phyloP scores from a whole-genome alignment of 495 filamentous ascomycete genomes.

The Rhypophila decipiens region DNA sequence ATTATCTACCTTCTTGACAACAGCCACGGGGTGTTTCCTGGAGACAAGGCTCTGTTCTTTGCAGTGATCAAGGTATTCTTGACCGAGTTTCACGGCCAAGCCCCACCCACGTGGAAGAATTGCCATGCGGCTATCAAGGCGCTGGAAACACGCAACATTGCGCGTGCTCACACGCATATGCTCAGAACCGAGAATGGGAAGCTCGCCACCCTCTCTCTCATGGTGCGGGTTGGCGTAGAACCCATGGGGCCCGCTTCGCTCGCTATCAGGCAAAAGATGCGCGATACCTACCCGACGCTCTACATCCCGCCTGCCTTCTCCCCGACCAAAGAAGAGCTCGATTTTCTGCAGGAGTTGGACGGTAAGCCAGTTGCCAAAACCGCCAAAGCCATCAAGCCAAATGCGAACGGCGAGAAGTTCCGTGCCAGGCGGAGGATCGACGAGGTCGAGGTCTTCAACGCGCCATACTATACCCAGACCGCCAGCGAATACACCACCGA shows the following conservation, averaged over 20 bases:
- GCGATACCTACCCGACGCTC: slow-evolving; percentile 32
- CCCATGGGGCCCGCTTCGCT: slow-evolving; percentile 13
- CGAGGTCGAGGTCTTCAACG: slow-evolving; percentile 29
- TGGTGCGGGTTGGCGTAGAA: slow-evolving; percentile 21
- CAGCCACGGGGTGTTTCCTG: slow-evolving; percentile 67
- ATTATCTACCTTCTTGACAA: slow-evolving; percentile 63
- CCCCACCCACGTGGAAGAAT: slow-evolving; percentile 28
- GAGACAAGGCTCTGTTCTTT: slow-evolving; percentile 63
- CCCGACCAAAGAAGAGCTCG: slow-evolving; percentile 29
- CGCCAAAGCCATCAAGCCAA: slow-evolving; percentile 13
- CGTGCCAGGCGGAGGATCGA: slow-evolving; percentile 24
- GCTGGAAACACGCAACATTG: slow-evolving; percentile 17
- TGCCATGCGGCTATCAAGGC: slow-evolving; percentile 43
- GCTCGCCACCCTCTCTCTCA: slow-evolving; percentile 14
- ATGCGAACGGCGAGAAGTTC: slow-evolving; percentile 23
- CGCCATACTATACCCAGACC: slow-evolving; percentile 27
- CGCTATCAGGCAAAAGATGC: slow-evolving; percentile 34
- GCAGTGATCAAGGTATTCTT: slow-evolving; percentile 59
- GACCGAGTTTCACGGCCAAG: slow-evolving; percentile 35
- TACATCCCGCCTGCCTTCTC: slow-evolving; percentile 41
- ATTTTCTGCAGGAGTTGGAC: slow-evolving; percentile 18
- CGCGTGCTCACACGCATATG: slow-evolving; percentile 23
- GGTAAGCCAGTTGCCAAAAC: slow-evolving; percentile 3
- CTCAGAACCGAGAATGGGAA: slow-evolving; percentile 20
- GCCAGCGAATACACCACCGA: slow-evolving; percentile 1